Evolutionary conservation across 108 stramenopile species (phyloP).

Genomic region (Cylindrotheca fusiformis): DNA sequence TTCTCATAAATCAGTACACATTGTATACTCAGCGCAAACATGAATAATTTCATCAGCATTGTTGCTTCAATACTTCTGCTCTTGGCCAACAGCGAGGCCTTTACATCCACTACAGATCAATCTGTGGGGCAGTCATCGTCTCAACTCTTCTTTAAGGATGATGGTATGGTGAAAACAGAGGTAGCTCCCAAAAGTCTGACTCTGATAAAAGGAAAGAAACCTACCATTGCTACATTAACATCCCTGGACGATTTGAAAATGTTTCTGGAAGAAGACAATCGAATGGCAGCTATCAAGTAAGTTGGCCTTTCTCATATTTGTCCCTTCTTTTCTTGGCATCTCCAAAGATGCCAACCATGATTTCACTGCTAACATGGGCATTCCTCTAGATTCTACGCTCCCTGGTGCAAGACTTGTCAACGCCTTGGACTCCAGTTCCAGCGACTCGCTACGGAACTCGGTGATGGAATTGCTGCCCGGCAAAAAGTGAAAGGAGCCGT

Average conservation of each 20-base stretch:
- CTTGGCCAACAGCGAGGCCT: background rate
- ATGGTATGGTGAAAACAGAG: background rate
- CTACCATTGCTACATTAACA: conserved; percentile 1
- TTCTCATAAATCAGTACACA: no score
- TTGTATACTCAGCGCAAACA: no score
- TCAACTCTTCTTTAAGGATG: background rate
- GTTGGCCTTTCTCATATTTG: background rate
- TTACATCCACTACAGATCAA: background rate
- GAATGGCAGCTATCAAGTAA: conserved; percentile 30
- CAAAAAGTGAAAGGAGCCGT: conserved; percentile 17
- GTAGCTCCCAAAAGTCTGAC: background rate
- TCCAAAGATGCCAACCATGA: background rate
- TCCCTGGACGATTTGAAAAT: conserved; percentile 22
- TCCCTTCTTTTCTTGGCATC: background rate
- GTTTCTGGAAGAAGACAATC: conserved; percentile 32
- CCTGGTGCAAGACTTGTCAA: conserved; percentile 33
- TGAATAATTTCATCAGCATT: background rate
- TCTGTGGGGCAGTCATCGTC: background rate
- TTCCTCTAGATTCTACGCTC: conserved; percentile 21
- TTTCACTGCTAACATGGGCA: background rate
- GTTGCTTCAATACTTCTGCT: background rate
- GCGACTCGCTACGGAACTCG: conserved; percentile 22
- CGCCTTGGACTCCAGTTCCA: conserved; percentile 20
- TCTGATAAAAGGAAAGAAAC: conserved; percentile 2
- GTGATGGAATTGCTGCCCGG: conserved; percentile 13